Evolutionary conservation across 306 rosid species (phyloP), one percentile per base, ranked within the genome.

Genomic region (Sicyos edulis): DNA sequence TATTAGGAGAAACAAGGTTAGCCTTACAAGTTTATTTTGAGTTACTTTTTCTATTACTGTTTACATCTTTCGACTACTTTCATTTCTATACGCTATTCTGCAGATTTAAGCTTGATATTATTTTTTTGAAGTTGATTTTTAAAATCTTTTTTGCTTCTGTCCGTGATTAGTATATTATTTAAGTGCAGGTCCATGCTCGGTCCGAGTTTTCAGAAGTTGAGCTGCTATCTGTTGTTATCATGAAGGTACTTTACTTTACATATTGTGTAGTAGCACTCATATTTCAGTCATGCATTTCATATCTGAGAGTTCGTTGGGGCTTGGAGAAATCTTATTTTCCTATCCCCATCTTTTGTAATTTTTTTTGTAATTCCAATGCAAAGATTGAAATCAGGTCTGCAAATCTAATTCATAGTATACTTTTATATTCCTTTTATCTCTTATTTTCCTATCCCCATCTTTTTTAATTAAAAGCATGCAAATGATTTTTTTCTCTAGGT

Each of bases 201-300:
- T 92, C 98, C 62, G 98, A 92, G 82, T 92, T 86, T 83, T 90
- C 96, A 5, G 98, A 88, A 84, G 96, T 86, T 49, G 98, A 92
- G 81, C 81, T 90, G 66, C 81, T 92, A 42, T 90, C 96, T 49
- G 89, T 92, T 74, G 96, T 92, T 82, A 71, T 90, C 73, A 87
- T 90, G 96, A 92, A 90, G 98, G 98, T 90, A 73, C 74, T 17
- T 11, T 51, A 50, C 57, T 26, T 26, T 26, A 26, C 29, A 16
- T 70, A 20, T 66, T 19, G 44, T 19, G 44, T 20, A 20, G 55
- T 34, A 66, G 49, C 55, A 45, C 21, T 44, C 54, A 40, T 66
- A 45, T 66, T 11, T 47, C 29, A 10, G 11, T 20, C 54, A n/a
- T 4, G 16, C 10, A n/a, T 65, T 64, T 32, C 65, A 62, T 62